These are phyloP conservation scores for Psophocarpus tetragonolobus DNA, from an alignment of 306 rosid species.

Conservation along the genomic window DNA sequence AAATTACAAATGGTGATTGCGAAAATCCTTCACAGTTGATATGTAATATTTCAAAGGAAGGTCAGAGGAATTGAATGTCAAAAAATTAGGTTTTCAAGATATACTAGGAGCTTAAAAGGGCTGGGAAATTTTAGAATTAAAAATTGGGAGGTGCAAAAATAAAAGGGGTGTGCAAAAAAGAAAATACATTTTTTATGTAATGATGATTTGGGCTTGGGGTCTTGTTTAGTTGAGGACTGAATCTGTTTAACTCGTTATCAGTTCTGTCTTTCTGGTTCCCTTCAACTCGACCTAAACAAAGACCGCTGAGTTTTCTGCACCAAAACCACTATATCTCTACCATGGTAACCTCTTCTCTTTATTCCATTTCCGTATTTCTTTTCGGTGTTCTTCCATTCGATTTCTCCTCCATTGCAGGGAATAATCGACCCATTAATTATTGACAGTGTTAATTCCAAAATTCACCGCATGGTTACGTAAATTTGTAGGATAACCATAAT, in stretches of 20 bases:
- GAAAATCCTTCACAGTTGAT: too few relatives aligned
- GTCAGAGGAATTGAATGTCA: too few relatives aligned
- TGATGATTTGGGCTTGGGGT: slow-evolving; percentile 27
- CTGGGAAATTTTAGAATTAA: too few relatives aligned
- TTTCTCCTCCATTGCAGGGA: not conserved
- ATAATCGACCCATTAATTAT: not conserved
- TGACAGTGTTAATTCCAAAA: not conserved
- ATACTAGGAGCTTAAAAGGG: too few relatives aligned
- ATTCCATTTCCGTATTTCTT: not conserved
- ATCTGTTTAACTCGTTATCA: not conserved
- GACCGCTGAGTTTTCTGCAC: slow-evolving; percentile 19
- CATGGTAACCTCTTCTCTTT: slow-evolving; percentile 27
- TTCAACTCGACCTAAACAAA: not conserved
- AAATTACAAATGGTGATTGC: too few relatives aligned
- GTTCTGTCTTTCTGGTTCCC: not conserved
- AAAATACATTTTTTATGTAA: too few relatives aligned
- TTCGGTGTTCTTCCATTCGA: not conserved
- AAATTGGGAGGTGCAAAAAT: too few relatives aligned
- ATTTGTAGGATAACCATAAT: not conserved
- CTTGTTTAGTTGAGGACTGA: not conserved
- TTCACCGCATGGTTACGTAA: not conserved
- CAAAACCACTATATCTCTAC: not conserved
- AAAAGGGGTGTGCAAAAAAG: too few relatives aligned
- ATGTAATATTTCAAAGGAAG: too few relatives aligned
- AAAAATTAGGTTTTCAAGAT: too few relatives aligned